Evolutionary conservation across 2,329 filamentous ascomycete species (phyloP), one percentile per base, ranked within the genome.

Genomic region (Colletotrichum coccodes): DNA sequence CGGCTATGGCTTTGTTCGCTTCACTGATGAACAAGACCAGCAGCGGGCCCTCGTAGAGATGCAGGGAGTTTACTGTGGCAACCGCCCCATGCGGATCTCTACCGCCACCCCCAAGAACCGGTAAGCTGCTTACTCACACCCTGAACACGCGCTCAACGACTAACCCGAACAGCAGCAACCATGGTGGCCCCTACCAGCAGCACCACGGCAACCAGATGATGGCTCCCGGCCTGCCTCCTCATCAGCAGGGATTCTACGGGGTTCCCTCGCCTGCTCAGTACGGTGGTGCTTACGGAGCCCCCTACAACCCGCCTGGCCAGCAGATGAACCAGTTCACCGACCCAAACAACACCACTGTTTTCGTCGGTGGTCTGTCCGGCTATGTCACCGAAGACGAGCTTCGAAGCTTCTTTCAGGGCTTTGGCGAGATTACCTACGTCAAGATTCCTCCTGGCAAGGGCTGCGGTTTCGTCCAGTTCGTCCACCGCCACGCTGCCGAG

Each of bases 401-500:
- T n/a, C 94, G 96, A 72, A 98, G 95, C 0, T 99, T 99, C 89
- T 99, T 99, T 91, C 96, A 99, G 82, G 96, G 96, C 75, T 99
- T 99, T 73, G 96, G 96, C 70, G 96, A 99, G 81, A 99, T 99
- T 79, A 99, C 96, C 76, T 99, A 99, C 81, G 96, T 99, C 85
- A 99, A 99, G 91, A 99, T 99, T 68, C 96, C 96, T 61, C 95
- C 96, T 72, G 96, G 96, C 84, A 99, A 99, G 89, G 96, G 96
- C 75, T 99, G 96, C 78, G 96, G 96, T 67, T 99, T 99, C 79
- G 96, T 99, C 68, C 96, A 99, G 83, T 99, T 99, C 76, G 96
- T 99, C 65, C 96, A 99, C 85, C 94, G 96, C 73, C 96, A 99
- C 78, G 96, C 96, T 60, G 96, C 96, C 16, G 96, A 99, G 85